phyloP scores from a whole-genome alignment of 164 flowering plant species.

The Cinnamomum micranthum region DNA sequence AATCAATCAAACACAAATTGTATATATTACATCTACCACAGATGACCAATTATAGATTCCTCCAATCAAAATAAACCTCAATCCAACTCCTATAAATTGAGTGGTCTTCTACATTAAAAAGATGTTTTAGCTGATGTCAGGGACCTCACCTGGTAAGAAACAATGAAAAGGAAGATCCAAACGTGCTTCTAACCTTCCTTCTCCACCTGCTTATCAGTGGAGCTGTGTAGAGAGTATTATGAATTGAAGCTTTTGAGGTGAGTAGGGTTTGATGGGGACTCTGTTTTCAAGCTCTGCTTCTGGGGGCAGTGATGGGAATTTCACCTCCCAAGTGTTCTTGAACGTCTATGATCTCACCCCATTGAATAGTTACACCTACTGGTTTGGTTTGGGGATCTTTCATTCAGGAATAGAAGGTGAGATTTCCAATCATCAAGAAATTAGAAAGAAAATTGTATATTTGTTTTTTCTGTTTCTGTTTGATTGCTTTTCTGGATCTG shows the following conservation, averaged over 20 bases:
- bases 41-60: too few species aligned
- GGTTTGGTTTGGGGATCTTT: conserved; percentile 70
- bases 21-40: too few species aligned
- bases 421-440: background rate
- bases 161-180: too few species aligned
- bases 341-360: conserved; percentile 84
- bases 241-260: background rate
- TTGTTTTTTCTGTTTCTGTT: background rate
- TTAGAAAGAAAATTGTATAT: background rate
- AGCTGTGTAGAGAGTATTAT: background rate
- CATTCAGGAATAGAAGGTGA: conserved; percentile 81
- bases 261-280: conserved; percentile 6
- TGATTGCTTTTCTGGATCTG: background rate
- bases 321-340: conserved; percentile 43
- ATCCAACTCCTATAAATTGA: too few species aligned
- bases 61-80: too few species aligned
- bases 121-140: too few species aligned
- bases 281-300: conserved; percentile 21
- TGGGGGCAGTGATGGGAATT: conserved; percentile 11
- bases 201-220: background rate
- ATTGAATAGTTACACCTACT: conserved; percentile 47
- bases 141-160: too few species aligned
- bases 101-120: too few species aligned
- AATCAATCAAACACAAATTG: too few species aligned
- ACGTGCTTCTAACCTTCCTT: too few species aligned